Percentiles rank a stretch among this genome's conserved stretches.
phyloP scores from a whole-genome alignment of 441 rosid genomes.

The Gossypium schwendimanii region DNA sequence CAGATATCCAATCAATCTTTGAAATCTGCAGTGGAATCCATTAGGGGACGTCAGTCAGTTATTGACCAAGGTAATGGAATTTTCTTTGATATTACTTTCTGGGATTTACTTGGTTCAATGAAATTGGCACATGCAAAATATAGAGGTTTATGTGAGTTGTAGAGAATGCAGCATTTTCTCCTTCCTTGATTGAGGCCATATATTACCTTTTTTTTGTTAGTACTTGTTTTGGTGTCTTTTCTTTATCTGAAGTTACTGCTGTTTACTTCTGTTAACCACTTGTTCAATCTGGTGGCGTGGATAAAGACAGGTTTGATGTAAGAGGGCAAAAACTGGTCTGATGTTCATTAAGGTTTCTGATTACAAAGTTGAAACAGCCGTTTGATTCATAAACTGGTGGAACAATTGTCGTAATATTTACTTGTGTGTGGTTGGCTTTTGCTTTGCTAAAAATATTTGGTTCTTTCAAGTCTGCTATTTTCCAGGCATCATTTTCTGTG shows the following conservation, averaged over 20 bases:
- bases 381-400: background rate
- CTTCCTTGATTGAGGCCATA: background rate
- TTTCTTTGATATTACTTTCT: background rate
- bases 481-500: background rate
- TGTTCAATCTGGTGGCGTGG: background rate
- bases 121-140: background rate
- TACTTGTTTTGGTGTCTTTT: background rate
- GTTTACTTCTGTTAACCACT: background rate
- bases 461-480: background rate
- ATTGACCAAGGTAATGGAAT: constrained; percentile 72
- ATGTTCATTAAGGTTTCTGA: background rate
- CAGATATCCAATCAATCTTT: constrained; percentile 56
- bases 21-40: constrained; percentile 80
- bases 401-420: background rate
- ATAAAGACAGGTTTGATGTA: background rate
- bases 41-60: constrained; percentile 94
- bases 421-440: background rate
- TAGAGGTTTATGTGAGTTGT: background rate
- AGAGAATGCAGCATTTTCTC: background rate
- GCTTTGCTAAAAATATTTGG: background rate
- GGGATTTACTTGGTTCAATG: background rate
- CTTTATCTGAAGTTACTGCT: background rate
- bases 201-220: background rate
- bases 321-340: background rate
- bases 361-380: constrained; percentile 1